Conservation (phyloP, 1,284 basidiomycete species). For the Ganoderma lingzhi region DNA sequence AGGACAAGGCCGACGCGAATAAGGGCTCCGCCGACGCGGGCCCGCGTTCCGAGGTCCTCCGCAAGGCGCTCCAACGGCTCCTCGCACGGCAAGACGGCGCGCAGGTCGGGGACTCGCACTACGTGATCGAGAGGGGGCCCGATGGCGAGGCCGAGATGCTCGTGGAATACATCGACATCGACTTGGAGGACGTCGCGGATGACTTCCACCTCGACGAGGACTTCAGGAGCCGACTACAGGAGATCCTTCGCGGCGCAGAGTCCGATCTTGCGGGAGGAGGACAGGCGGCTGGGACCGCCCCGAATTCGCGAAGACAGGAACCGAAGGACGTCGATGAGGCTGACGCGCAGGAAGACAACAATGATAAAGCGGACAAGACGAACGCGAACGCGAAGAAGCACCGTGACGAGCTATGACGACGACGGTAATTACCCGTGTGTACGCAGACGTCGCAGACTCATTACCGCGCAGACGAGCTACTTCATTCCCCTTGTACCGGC, state of each 20-base stretch:
- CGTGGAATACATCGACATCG: slow-evolving; percentile 57
- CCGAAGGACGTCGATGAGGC: slow-evolving; percentile 20
- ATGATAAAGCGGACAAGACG: neutral
- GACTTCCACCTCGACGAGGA: slow-evolving; percentile 40
- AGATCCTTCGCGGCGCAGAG: slow-evolving; percentile 52
- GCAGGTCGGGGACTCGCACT: slow-evolving; percentile 41
- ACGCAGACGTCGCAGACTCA: neutral
- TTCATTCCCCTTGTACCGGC: neutral
- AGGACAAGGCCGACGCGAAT: slow-evolving; percentile 16
- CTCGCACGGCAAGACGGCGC: slow-evolving; percentile 48
- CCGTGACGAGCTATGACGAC: slow-evolving; percentile 50
- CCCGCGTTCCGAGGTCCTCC: slow-evolving; percentile 36
- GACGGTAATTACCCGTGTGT: slow-evolving; percentile 13
- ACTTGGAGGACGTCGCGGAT: slow-evolving; percentile 38
- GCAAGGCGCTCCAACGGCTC: slow-evolving; percentile 46
- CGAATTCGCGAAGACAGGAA: slow-evolving; percentile 27
- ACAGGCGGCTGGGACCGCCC: slow-evolving; percentile 22
- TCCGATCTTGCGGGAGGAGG: slow-evolving; percentile 44
- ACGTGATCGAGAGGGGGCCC: slow-evolving; percentile 48
- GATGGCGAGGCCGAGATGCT: slow-evolving; percentile 61
- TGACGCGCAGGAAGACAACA: slow-evolving; percentile 32
- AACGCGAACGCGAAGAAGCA: slow-evolving; percentile 26
- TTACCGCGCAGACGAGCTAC: neutral
- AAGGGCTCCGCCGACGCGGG: slow-evolving; percentile 22
- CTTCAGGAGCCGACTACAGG: slow-evolving; percentile 42